Evolutionary conservation across 257 asterid genomes (phyloP).

Genomic region (Przewalskia tangutica): DNA sequence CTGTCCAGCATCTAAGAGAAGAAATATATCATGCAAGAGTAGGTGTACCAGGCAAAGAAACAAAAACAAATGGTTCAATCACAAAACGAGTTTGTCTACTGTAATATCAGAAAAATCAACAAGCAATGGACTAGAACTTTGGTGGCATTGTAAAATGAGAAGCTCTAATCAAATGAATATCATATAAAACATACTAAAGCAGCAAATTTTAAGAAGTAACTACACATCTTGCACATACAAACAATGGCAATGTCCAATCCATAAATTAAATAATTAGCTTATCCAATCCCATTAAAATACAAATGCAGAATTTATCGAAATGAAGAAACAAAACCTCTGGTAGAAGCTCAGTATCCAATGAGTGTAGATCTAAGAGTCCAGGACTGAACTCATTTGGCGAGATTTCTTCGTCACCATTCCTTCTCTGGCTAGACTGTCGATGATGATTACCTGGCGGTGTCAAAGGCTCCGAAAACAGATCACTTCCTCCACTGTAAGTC

Average conservation of each 20-base stretch:
- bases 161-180: background rate
- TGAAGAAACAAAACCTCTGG: conserved; percentile 47
- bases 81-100: background rate
- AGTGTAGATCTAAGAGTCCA: conserved; percentile 92
- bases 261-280: background rate
- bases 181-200: background rate
- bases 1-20: background rate
- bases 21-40: background rate
- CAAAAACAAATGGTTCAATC: background rate
- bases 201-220: background rate
- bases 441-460: conserved; percentile 47
- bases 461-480: conserved; percentile 64
- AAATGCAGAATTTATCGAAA: background rate
- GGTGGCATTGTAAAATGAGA: background rate
- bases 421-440: conserved; percentile 23
- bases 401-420: conserved; percentile 47
- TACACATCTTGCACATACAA: background rate
- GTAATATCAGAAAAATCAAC: background rate
- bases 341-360: conserved; percentile 84
- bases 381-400: conserved; percentile 78
- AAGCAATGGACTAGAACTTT: background rate
- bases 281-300: background rate
- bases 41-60: background rate
- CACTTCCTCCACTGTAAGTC: conserved; percentile 45
- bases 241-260: background rate